These are phyloP conservation scores for Penicillium sp. DNA, from an alignment of 2,329 filamentous ascomycete genomes.

Conservation along the genomic window DNA sequence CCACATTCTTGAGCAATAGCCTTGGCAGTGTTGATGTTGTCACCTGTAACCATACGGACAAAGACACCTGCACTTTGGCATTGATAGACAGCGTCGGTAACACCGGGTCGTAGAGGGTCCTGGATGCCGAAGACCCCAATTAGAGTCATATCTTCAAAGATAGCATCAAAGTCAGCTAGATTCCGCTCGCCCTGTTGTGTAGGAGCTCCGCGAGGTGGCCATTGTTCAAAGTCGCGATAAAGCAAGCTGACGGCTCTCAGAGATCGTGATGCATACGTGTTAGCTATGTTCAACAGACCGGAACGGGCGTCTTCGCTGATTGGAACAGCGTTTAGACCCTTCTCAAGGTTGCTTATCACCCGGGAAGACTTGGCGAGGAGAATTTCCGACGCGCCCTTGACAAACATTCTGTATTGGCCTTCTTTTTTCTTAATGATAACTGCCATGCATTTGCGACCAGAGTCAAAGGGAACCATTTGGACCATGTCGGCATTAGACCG, in stretches of 20 bases:
- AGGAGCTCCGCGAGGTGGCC: constrained; percentile 67
- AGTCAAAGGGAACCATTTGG: constrained; percentile 58
- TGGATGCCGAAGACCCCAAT: constrained; percentile 74
- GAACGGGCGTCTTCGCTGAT: constrained; percentile 57
- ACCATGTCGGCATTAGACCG: constrained; percentile 58
- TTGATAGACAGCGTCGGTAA: constrained; percentile 66
- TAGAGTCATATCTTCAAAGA: constrained; percentile 66
- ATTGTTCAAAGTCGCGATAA: constrained; percentile 78
- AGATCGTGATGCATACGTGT: constrained; percentile 72
- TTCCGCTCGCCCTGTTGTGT: constrained; percentile 55
- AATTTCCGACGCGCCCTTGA: constrained; percentile 53
- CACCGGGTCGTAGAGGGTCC: constrained; percentile 71
- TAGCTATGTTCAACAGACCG: constrained; percentile 64
- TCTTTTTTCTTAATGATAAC: constrained; percentile 56
- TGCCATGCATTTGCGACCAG: constrained; percentile 65
- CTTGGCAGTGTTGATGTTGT: constrained; percentile 74
- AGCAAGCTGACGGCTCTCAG: constrained; percentile 80
- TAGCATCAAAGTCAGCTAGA: constrained; percentile 61
- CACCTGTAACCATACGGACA: constrained; percentile 81
- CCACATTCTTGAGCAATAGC: constrained; percentile 77
- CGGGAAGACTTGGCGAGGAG: constrained; percentile 43
- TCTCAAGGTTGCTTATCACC: constrained; percentile 58
- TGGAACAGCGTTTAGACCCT: constrained; percentile 49
- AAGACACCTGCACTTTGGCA: constrained; percentile 74
- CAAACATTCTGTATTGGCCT: constrained; percentile 54